phyloP scores from a whole-genome alignment of 352 stramenopile genomes.

The Halophytophthora batemanensis region DNA sequence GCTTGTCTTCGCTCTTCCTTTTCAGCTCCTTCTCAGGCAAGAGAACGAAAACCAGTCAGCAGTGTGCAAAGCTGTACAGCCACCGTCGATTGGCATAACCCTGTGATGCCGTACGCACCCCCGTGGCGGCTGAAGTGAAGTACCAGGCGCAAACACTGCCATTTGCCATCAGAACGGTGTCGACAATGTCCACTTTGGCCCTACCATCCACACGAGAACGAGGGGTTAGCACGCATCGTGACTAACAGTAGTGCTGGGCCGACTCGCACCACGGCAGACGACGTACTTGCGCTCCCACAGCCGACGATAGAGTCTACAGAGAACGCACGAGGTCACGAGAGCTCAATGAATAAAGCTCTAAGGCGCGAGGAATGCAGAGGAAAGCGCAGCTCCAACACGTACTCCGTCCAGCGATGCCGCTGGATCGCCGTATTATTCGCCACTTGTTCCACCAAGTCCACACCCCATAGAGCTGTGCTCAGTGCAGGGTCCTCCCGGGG shows the following conservation, averaged over 20 bases:
- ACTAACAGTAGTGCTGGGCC: too few relatives aligned
- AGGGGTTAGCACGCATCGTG: neutral
- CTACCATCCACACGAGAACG: conserved; percentile 13
- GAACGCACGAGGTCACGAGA: neutral
- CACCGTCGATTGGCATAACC: neutral
- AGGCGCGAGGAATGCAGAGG: neutral
- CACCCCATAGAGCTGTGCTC: conserved; percentile 23
- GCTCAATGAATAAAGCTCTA: too few relatives aligned
- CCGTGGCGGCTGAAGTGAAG: conserved; percentile 53
- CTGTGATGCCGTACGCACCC: conserved; percentile 20
- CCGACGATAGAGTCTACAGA: conserved; percentile 42
- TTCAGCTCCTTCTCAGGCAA: conserved; percentile 40
- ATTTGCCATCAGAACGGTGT: conserved; percentile 49
- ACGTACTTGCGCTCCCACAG: conserved; percentile 60
- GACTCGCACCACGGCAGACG: neutral
- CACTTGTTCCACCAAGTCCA: conserved; percentile 55
- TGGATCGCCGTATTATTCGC: conserved; percentile 45
- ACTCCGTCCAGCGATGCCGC: conserved; percentile 59
- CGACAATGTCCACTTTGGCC: conserved; percentile 55
- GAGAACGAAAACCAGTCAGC: neutral
- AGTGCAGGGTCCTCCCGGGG: neutral
- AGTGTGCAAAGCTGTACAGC: neutral
- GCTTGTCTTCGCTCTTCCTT: conserved; percentile 29
- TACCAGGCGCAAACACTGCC: conserved; percentile 49
- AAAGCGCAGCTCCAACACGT: neutral